Evolutionary conservation across 192 early-diverging fungal species (phyloP).

Genomic region (Mortierella claussenii): DNA sequence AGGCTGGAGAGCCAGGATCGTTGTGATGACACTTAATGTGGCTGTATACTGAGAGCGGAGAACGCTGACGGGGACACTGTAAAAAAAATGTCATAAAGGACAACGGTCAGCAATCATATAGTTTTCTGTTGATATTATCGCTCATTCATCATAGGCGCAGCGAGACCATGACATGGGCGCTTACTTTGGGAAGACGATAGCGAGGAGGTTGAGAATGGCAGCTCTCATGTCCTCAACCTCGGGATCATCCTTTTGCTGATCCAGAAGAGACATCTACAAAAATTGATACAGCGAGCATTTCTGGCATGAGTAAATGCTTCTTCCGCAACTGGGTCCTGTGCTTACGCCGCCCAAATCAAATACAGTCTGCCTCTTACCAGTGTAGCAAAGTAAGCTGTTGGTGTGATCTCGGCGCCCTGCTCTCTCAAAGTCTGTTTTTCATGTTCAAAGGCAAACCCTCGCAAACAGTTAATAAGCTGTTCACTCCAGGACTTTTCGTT

Average conservation of each 20-base stretch:
- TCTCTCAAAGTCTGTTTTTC: conserved; percentile 82
- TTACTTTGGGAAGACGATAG: conserved; percentile 77
- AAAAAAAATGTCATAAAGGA: neutral
- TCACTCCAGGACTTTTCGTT: too few relatives aligned
- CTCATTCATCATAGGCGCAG: neutral
- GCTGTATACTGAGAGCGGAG: conserved; percentile 70
- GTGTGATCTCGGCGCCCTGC: conserved; percentile 70
- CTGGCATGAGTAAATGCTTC: too few relatives aligned
- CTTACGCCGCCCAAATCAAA: too few relatives aligned
- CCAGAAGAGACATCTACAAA: conserved; percentile 65
- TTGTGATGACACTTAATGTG: conserved; percentile 71
- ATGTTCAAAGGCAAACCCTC: neutral
- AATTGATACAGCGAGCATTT: too few relatives aligned
- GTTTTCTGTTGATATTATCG: too few relatives aligned
- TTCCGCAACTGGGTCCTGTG: too few relatives aligned
- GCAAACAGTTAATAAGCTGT: neutral
- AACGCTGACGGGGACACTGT: conserved; percentile 65
- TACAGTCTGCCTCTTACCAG: conserved; percentile 60
- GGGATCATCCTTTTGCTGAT: conserved; percentile 57
- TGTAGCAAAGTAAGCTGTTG: conserved; percentile 92
- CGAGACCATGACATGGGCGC: neutral
- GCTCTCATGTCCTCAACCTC: conserved; percentile 56
- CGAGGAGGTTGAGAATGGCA: conserved; percentile 84
- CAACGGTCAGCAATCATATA: too few relatives aligned
- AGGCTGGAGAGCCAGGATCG: conserved; percentile 70